Conservation (phyloP, 179 eudicot species). For the Heliamphora pulchella region DNA sequence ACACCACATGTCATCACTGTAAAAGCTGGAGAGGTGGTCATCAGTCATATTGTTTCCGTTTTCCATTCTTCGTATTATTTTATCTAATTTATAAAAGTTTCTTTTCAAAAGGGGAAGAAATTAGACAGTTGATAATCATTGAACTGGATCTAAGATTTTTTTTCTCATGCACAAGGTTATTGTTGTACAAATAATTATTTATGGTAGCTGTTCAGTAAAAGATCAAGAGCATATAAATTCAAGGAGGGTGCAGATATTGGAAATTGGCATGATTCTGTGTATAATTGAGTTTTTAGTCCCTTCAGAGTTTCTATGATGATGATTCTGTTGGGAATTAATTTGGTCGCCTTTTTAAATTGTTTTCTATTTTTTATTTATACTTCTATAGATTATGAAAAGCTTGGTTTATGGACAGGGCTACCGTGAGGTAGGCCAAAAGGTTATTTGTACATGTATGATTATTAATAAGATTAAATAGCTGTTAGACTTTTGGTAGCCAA, state of each 20-base stretch:
- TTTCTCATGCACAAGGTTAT: background rate
- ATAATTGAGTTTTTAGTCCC: background rate
- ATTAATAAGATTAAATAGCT: no score
- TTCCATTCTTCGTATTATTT: background rate
- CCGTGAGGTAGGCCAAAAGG: no score
- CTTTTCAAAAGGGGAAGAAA: background rate
- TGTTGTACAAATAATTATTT: background rate
- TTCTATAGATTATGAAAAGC: background rate
- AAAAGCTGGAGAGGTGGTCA: constrained; percentile 35
- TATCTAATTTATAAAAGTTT: background rate
- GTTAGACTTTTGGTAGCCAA: no score
- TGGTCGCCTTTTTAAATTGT: no score
- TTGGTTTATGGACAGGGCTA: background rate
- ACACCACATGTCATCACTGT: constrained; percentile 30
- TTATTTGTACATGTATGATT: no score
- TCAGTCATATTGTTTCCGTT: background rate
- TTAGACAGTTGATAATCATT: constrained; percentile 2
- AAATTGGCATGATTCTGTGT: background rate
- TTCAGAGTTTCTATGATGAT: background rate
- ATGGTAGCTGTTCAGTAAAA: background rate
- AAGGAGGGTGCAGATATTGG: background rate
- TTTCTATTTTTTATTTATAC: no score
- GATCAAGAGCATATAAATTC: background rate
- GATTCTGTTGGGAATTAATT: background rate
- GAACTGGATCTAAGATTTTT: background rate